Conservation (phyloP, 2,329 filamentous ascomycete genomes). For the Fragosphaeria purpurea region DNA sequence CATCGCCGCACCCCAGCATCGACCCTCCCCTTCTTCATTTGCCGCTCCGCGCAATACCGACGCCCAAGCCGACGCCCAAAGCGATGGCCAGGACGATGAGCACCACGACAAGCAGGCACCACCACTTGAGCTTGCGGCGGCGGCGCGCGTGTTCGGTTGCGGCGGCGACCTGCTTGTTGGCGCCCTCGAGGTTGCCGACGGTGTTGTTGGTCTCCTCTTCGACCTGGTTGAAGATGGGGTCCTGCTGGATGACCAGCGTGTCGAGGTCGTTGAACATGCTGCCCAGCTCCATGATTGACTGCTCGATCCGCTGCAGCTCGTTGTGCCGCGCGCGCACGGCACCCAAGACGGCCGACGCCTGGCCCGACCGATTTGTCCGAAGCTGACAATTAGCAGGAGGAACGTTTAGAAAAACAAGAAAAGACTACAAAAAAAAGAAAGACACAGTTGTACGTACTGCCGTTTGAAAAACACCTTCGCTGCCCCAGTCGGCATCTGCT, state of each 20-base stretch:
- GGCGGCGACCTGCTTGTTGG: conserved; percentile 57
- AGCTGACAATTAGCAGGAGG: conserved; percentile 38
- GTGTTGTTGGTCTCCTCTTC: conserved; percentile 59
- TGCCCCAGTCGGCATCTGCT: conserved; percentile 60
- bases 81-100: conserved; percentile 48
- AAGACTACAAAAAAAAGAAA: conserved; percentile 14
- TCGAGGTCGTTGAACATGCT: conserved; percentile 66
- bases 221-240: conserved; percentile 48
- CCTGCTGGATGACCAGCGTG: conserved; percentile 63
- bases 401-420: neutral
- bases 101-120: conserved; percentile 53
- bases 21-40: neutral
- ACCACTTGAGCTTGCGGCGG: conserved; percentile 73
- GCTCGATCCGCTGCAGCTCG: conserved; percentile 72
- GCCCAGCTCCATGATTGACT: conserved; percentile 60
- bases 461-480: conserved; percentile 73
- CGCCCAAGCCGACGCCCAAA: conserved; percentile 44
- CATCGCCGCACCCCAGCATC: too few species aligned
- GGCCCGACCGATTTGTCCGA: conserved; percentile 62
- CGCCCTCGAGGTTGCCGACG: conserved; percentile 55
- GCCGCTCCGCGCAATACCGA: conserved; percentile 25
- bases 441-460: conserved; percentile 45
- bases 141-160: conserved; percentile 58
- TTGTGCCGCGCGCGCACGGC: conserved; percentile 75
- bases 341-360: conserved; percentile 63